Percentiles rank a stretch among this genome's conserved stretches.
phyloP scores from a whole-genome alignment of 2,329 filamentous ascomycete genomes.

The Pleomassaria siparia region DNA sequence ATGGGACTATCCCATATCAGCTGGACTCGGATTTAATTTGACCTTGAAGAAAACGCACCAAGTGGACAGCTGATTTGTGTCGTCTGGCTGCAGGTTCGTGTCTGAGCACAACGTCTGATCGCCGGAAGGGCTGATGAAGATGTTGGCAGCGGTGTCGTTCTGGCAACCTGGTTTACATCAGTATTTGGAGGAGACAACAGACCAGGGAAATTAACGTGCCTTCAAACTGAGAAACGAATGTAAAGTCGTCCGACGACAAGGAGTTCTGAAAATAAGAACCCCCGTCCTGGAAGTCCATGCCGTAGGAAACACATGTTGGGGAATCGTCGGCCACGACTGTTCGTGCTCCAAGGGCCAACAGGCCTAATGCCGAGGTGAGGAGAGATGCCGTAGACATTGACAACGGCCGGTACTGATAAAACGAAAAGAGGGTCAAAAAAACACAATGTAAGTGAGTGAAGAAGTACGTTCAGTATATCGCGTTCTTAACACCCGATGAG shows the following conservation, averaged over 20 bases:
- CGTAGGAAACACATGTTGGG: constrained; percentile 21
- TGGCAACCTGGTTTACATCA: constrained; percentile 32
- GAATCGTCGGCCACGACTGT: constrained; percentile 12
- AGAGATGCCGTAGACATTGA: constrained; percentile 5
- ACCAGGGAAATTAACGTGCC: constrained; percentile 14
- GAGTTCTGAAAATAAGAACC: constrained; percentile 46
- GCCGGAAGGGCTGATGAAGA: constrained; percentile 44
- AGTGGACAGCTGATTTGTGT: constrained; percentile 38
- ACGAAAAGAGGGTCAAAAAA: too few relatives aligned
- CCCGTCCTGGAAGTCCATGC: constrained; percentile 44
- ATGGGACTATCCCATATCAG: constrained; percentile 24
- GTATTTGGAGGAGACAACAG: not conserved
- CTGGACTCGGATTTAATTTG: not conserved
- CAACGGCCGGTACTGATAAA: too few relatives aligned
- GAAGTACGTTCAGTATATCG: not conserved
- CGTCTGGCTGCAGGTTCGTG: constrained; percentile 40
- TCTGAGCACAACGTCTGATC: constrained; percentile 41
- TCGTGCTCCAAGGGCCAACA: constrained; percentile 12
- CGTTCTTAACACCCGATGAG: not conserved
- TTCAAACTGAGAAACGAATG: constrained; percentile 44
- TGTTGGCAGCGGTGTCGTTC: constrained; percentile 39
- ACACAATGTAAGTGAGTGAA: not conserved
- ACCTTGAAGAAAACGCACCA: constrained; percentile 21
- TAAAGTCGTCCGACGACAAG: constrained; percentile 42
- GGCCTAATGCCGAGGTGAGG: constrained; percentile 9